Percentiles rank a stretch among this genome's conserved stretches.
Evolutionary conservation across 2,329 filamentous ascomycete species (phyloP).

Genomic region (Teratosphaeriaceae sp.): DNA sequence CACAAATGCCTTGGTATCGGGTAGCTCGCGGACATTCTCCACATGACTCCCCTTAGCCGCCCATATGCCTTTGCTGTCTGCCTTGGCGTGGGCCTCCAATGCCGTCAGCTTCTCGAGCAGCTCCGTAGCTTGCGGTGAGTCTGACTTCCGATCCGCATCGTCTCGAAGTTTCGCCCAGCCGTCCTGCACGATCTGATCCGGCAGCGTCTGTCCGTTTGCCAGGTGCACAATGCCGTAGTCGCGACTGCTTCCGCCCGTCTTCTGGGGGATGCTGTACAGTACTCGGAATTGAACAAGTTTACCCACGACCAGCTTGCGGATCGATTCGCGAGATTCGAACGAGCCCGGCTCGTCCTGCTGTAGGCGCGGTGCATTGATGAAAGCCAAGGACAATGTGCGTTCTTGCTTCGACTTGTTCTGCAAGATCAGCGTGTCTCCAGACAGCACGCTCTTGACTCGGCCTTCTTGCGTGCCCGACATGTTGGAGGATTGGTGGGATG

Average conservation of each 20-base stretch:
- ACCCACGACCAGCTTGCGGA: slow-evolving; percentile 76
- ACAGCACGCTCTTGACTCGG: slow-evolving; percentile 88
- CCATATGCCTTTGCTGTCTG: slow-evolving; percentile 77
- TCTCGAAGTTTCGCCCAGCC: slow-evolving; percentile 93
- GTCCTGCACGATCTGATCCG: slow-evolving; percentile 76
- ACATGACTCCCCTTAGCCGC: slow-evolving; percentile 58
- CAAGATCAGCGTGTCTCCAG: slow-evolving; percentile 85
- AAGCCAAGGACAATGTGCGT: slow-evolving; percentile 82
- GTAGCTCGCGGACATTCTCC: slow-evolving; percentile 73
- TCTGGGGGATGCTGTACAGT: slow-evolving; percentile 76
- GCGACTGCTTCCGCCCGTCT: slow-evolving; percentile 52
- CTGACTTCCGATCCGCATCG: slow-evolving; percentile 86
- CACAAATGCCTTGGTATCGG: slow-evolving; percentile 67
- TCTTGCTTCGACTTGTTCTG: slow-evolving; percentile 77
- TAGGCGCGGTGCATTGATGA: slow-evolving; percentile 74
- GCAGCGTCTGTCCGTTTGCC: slow-evolving; percentile 67
- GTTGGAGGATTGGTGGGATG: too few relatives aligned
- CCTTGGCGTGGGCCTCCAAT: slow-evolving; percentile 70
- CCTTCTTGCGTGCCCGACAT: slow-evolving; percentile 36
- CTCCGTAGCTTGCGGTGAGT: slow-evolving; percentile 64
- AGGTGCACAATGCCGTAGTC: slow-evolving; percentile 82
- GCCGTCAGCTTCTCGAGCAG: slow-evolving; percentile 71
- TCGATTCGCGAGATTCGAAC: slow-evolving; percentile 90
- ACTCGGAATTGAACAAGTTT: slow-evolving; percentile 81
- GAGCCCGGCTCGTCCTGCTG: slow-evolving; percentile 58